Evolutionary conservation across 768 basidiomycete species (phyloP), one percentile per base, ranked within the genome.

Genomic region (Suillus decipiens): DNA sequence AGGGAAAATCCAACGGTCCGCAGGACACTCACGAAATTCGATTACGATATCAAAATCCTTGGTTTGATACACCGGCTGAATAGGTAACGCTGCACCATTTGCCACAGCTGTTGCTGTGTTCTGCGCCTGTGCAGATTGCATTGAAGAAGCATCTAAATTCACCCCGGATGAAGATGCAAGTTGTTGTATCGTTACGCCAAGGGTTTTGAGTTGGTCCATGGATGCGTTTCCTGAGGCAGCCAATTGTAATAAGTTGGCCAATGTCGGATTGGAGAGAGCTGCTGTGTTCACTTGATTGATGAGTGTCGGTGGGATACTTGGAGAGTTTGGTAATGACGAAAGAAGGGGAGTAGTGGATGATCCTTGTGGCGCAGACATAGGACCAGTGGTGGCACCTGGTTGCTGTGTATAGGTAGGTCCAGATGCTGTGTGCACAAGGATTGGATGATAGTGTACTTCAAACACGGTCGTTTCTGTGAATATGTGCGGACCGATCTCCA

Each of bases 401-500:
- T 76, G 74, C 64, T 76, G 70, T 24, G 68, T 67, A 53, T 68
- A 72, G 5, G 69, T 67, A 63, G 67, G 64, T 42, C 67, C 63
- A 33, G 74, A 63, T 6, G 71, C n/a, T 41, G 69, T 69, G 22
- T 63, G 41, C 11, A 66, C 59, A 15, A 67, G 72, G n/a, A 73
- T 64, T 4, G 81, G 75, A 22, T 86, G 79, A 73, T 92, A 93
- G 69, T 87, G 83, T 10, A 89, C 88, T 75, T 93, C 90, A 66
- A 86, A 92, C 63, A 94, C 78, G 0, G 82, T 78, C 0, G 90
- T 92, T 28, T 87, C 84, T 39, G 78, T 70, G 68, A 93, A 93
- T 33, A 79, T 76, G 72, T 92, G 90, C 15, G 92, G 92, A 6
- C 92, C 92, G 37, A 94, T 85, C 67, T 85, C 81, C 42, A 95